Percentiles rank a stretch among this genome's conserved stretches.
Evolutionary conservation across 2,329 filamentous ascomycete species (phyloP).

Genomic region (Rosellinia necatrix): DNA sequence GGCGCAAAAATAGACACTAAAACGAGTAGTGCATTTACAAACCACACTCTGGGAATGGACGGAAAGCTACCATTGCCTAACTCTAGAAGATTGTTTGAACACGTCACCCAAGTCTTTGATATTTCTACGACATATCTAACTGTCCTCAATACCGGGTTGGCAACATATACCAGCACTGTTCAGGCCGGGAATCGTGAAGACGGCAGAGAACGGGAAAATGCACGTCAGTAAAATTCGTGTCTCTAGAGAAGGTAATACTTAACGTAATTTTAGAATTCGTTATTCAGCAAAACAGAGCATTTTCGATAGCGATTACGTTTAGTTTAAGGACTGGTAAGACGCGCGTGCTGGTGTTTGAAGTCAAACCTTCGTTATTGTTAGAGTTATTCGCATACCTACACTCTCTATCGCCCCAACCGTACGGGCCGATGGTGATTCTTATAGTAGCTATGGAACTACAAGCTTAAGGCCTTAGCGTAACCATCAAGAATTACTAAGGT

Average conservation of each 20-base stretch:
- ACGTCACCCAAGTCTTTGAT: no score
- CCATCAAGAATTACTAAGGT: background rate
- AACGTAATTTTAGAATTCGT: background rate
- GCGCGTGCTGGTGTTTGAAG: background rate
- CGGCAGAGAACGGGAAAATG: no score
- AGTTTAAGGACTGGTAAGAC: background rate
- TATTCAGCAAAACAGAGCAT: background rate
- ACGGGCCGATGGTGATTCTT: background rate
- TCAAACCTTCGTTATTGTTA: background rate
- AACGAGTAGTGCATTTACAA: background rate
- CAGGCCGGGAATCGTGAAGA: no score
- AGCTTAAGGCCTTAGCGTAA: background rate
- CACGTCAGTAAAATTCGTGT: no score
- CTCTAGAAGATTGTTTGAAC: background rate
- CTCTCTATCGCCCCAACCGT: background rate
- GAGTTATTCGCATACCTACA: background rate
- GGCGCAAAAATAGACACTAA: background rate
- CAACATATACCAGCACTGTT: no score
- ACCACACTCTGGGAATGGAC: background rate
- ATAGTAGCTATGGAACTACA: background rate
- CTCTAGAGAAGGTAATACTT: no score
- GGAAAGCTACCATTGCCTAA: background rate
- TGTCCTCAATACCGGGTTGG: no score
- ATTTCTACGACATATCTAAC: background rate
- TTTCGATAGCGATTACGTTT: background rate